phyloP scores from a whole-genome alignment of 495 filamentous ascomycete species.

The Beverwykella pulmonaria region DNA sequence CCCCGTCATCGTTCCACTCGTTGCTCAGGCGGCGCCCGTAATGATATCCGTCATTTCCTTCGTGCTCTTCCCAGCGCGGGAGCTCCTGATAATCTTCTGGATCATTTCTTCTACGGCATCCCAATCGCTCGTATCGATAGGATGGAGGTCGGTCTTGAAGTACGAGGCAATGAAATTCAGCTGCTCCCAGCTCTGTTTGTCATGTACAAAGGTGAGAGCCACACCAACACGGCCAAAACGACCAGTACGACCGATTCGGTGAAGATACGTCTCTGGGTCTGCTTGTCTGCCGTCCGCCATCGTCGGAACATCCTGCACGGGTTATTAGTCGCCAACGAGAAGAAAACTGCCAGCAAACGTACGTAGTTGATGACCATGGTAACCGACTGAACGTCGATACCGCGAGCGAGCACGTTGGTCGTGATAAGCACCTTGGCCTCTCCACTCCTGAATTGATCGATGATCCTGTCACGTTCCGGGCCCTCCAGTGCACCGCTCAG shows the following conservation, averaged over 20 bases:
- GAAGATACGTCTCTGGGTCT: slow-evolving; percentile 92
- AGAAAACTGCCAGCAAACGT: slow-evolving; percentile 14
- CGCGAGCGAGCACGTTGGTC: slow-evolving; percentile 94
- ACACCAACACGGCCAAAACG: slow-evolving; percentile 98
- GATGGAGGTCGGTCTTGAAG: slow-evolving; percentile 60
- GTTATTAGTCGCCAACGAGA: slow-evolving; percentile 4
- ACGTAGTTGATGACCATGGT: slow-evolving; percentile 97
- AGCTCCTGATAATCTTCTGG: slow-evolving; percentile 80
- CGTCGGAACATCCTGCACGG: slow-evolving; percentile 61
- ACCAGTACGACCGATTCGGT: slow-evolving; percentile 96
- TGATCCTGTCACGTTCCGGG: slow-evolving; percentile 75
- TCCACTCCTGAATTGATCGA: slow-evolving; percentile 84
- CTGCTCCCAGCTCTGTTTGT: slow-evolving; percentile 72
- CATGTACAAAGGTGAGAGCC: slow-evolving; percentile 86
- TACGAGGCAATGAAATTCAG: slow-evolving; percentile 74
- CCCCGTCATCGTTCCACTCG: not conserved
- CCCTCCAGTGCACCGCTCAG: slow-evolving; percentile 87
- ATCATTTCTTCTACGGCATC: slow-evolving; percentile 80
- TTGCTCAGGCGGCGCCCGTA: not conserved
- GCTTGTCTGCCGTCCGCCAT: slow-evolving; percentile 50
- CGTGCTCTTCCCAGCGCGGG: slow-evolving; percentile 63
- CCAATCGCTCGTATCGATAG: slow-evolving; percentile 73
- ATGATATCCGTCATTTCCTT: slow-evolving; percentile 39
- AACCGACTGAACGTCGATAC: slow-evolving; percentile 95
- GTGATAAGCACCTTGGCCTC: slow-evolving; percentile 96